Evolutionary conservation across 257 asterid species (phyloP).

Genomic region (Leptodermis oblonga): DNA sequence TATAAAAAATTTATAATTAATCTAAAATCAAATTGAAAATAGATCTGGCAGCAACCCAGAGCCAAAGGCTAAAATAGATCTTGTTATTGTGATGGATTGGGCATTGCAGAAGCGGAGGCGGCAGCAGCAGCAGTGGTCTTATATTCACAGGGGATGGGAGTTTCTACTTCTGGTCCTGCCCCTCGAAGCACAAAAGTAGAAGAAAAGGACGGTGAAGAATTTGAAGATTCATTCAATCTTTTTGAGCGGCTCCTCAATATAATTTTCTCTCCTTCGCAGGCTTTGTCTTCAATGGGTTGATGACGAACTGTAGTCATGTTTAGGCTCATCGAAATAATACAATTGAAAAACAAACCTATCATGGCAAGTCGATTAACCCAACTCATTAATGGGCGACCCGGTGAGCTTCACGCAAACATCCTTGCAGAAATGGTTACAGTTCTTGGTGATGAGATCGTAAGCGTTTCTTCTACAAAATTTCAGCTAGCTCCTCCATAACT

Average conservation of each 20-base stretch:
- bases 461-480: slow-evolving; percentile 38
- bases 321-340: slow-evolving; percentile 64
- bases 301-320: slow-evolving; percentile 52
- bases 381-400: slow-evolving; percentile 35
- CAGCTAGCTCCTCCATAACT: slow-evolving; percentile 39
- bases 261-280: slow-evolving; percentile 46
- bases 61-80: no score
- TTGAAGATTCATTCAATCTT: slow-evolving; percentile 33
- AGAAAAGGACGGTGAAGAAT: slow-evolving; percentile 37
- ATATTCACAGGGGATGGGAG: slow-evolving; percentile 31
- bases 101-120: no score
- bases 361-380: slow-evolving; percentile 50
- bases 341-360: slow-evolving; percentile 63
- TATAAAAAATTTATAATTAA: no score
- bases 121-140: no score
- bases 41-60: no score
- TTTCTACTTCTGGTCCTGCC: slow-evolving; percentile 17
- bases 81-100: no score
- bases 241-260: slow-evolving; percentile 46
- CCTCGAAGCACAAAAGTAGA: slow-evolving; percentile 32
- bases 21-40: no score
- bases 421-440: slow-evolving; percentile 48
- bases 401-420: slow-evolving; percentile 41
- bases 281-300: slow-evolving; percentile 50
- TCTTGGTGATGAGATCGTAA: slow-evolving; percentile 38